Evolutionary conservation across 106 monocot genomes (phyloP).

Genomic region (Cymbidium sinense): DNA sequence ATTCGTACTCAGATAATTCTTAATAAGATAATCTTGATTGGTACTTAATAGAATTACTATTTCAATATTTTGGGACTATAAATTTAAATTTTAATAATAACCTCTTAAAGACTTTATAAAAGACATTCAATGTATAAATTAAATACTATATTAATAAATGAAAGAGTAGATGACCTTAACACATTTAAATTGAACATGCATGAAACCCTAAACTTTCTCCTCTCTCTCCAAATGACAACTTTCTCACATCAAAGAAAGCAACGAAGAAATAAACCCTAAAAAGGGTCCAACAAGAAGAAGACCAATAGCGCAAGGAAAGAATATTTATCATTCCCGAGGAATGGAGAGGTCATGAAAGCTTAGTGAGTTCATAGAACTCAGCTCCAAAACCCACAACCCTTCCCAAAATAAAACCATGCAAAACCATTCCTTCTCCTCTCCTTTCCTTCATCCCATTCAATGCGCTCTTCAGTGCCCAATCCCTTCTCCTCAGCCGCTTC

Average conservation of each 20-base stretch:
- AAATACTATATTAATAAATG: too few species aligned
- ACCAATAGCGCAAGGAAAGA: not conserved
- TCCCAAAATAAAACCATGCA: not conserved
- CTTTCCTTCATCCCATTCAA: not conserved
- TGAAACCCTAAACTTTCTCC: not conserved
- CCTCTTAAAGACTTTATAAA: too few species aligned
- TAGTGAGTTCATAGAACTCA: not conserved
- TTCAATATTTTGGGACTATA: too few species aligned
- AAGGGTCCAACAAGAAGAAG: not conserved
- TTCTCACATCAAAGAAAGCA: not conserved
- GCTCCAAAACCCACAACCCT: not conserved
- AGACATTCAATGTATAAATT: too few species aligned
- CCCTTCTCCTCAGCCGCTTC: constrained; percentile 2
- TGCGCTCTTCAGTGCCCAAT: not conserved
- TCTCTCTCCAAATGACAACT: not conserved
- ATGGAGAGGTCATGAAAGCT: not conserved
- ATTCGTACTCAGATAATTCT: too few species aligned
- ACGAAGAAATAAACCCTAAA: not conserved
- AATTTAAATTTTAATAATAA: too few species aligned
- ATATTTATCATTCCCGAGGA: constrained; percentile 5
- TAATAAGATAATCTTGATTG: too few species aligned
- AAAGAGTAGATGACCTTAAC: too few species aligned
- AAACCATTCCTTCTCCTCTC: not conserved
- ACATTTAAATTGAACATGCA: too few species aligned
- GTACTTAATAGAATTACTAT: too few species aligned